These are phyloP conservation scores for Penicillium sp. DNA, from an alignment of 2,329 filamentous ascomycete species.

Conservation along the genomic window DNA sequence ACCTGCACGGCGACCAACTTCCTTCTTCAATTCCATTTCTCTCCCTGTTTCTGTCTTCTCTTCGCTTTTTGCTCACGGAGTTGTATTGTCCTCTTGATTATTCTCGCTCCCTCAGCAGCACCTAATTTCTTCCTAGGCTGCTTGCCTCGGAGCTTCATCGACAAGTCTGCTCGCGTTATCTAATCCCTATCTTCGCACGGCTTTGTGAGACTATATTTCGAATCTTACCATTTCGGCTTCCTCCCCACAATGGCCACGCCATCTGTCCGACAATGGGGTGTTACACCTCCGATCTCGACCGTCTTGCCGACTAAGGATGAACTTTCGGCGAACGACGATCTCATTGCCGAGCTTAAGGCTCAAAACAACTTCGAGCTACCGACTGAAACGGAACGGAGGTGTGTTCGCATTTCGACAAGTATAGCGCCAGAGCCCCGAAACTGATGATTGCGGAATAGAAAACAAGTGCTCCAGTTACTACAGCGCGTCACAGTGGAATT, in stretches of 20 bases:
- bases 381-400: constrained; percentile 81
- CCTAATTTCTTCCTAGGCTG: neutral
- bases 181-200: constrained; percentile 16
- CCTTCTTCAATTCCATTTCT: constrained; percentile 6
- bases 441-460: constrained; percentile 44
- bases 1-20: constrained; percentile 6
- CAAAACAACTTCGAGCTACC: constrained; percentile 90
- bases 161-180: constrained; percentile 6
- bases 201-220: neutral
- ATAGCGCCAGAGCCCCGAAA: neutral
- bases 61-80: neutral
- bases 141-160: neutral
- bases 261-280: constrained; percentile 58
- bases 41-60: neutral
- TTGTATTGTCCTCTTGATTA: neutral
- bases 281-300: constrained; percentile 80
- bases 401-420: constrained; percentile 13
- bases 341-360: constrained; percentile 78
- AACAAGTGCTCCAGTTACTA: constrained; percentile 70
- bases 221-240: neutral
- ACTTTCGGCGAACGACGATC: constrained; percentile 69
- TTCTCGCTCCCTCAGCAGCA: neutral
- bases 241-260: constrained; percentile 33
- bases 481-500: constrained; percentile 82
- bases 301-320: constrained; percentile 74